phyloP scores from a whole-genome alignment of 148 eudicot genomes.

The Rhododendron molle region DNA sequence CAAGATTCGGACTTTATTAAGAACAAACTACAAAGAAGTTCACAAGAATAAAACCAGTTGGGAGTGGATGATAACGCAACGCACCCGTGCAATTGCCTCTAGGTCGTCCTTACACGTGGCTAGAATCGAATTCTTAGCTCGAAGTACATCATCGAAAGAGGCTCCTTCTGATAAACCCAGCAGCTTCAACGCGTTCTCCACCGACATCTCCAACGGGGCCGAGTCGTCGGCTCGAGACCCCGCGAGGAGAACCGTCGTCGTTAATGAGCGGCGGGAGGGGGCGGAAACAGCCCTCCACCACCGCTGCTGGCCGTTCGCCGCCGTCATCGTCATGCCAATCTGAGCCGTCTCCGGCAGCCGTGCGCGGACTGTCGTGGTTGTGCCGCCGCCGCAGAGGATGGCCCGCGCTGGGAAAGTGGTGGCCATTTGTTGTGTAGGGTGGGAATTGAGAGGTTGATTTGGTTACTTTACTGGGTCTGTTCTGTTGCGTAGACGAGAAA shows the following conservation, averaged over 20 bases:
- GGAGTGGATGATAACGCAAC: background rate
- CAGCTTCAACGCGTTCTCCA: slow-evolving; percentile 77
- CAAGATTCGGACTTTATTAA: background rate
- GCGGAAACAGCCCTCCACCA: slow-evolving; percentile 9
- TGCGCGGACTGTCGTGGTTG: slow-evolving; percentile 18
- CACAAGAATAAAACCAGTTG: background rate
- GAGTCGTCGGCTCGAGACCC: slow-evolving; percentile 83
- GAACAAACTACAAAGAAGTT: background rate
- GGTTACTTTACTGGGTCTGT: background rate
- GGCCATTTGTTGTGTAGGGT: slow-evolving; percentile 33
- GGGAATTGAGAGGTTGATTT: background rate
- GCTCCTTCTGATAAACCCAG: slow-evolving; percentile 79
- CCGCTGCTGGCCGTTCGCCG: slow-evolving; percentile 8
- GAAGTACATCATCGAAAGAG: slow-evolving; percentile 73
- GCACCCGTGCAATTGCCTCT: slow-evolving; percentile 63
- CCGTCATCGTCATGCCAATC: slow-evolving; percentile 2
- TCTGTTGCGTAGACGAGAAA: background rate
- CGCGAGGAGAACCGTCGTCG: slow-evolving; percentile 15
- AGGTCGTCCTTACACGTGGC: slow-evolving; percentile 68
- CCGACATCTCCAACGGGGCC: slow-evolving; percentile 76
- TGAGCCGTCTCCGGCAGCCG: slow-evolving; percentile 21
- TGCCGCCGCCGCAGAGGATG: slow-evolving; percentile 23
- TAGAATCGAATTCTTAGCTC: slow-evolving; percentile 71
- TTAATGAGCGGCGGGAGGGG: slow-evolving; percentile 21
- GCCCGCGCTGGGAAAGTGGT: slow-evolving; percentile 58